Evolutionary conservation across 208 protist species (phyloP).

Genomic region (Crithidia thermophila): DNA sequence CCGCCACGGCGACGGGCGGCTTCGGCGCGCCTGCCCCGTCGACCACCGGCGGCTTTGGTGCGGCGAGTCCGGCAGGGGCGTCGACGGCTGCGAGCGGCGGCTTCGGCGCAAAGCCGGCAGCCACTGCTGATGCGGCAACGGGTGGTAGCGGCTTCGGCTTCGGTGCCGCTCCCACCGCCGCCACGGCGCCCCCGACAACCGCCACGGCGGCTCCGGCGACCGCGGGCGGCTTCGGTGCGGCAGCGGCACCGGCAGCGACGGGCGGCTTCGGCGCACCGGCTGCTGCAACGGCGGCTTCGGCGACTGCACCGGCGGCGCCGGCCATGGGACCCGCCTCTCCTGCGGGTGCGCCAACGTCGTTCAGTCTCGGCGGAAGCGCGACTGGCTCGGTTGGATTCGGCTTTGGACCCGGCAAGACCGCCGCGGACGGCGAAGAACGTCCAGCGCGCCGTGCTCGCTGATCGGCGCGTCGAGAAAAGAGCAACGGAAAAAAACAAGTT

Average conservation of each 20-base stretch:
- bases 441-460: slow-evolving; percentile 21
- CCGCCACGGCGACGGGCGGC: background rate
- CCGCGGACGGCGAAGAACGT: slow-evolving; percentile 15
- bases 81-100: no score
- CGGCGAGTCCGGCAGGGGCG: background rate
- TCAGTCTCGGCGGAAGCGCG: slow-evolving; percentile 12
- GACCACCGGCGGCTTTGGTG: slow-evolving; percentile 2
- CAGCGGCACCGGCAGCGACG: slow-evolving; percentile 11
- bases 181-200: background rate
- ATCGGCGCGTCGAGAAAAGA: background rate
- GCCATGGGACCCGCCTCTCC: slow-evolving; percentile 21
- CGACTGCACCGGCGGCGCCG: slow-evolving; percentile 16
- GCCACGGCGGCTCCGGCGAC: background rate
- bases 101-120: no score
- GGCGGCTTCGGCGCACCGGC: slow-evolving; percentile 12
- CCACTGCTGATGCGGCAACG: no score
- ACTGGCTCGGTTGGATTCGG: slow-evolving; percentile 20
- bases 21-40: background rate
- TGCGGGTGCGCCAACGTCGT: slow-evolving; percentile 15
- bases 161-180: background rate
- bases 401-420: slow-evolving; percentile 18
- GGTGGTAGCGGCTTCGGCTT: background rate
- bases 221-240: background rate
- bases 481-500: background rate
- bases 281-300: slow-evolving; percentile 11